Evolutionary conservation across 257 asterid species (phyloP).

Genomic region (Forsythia suspensa): DNA sequence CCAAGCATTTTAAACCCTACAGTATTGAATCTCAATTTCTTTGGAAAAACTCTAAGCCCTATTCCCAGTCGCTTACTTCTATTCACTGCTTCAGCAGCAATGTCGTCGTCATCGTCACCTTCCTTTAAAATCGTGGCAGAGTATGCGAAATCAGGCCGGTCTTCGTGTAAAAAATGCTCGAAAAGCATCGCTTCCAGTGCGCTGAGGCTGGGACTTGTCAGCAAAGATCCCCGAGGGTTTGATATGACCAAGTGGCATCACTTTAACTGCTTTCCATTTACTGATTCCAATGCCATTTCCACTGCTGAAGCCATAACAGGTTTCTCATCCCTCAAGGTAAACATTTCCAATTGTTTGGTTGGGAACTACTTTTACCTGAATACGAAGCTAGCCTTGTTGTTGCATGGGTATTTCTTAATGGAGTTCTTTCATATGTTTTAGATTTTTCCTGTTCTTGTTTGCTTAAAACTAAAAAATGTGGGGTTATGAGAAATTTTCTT

Average conservation of each 20-base stretch:
- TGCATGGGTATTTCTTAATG: not conserved
- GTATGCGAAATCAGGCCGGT: constrained; percentile 87
- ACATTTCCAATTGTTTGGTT: not conserved
- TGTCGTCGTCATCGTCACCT: constrained; percentile 39
- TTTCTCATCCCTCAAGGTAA: constrained; percentile 75
- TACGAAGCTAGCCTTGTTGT: not conserved
- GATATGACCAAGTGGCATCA: constrained; percentile 95
- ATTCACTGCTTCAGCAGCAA: constrained; percentile 21
- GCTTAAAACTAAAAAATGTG: not conserved
- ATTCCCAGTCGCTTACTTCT: not conserved
- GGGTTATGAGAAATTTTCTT: not conserved
- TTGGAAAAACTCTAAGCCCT: constrained; percentile 9
- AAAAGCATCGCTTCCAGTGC: constrained; percentile 59
- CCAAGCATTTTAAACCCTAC: not conserved
- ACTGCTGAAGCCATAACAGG: constrained; percentile 64
- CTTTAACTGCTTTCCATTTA: constrained; percentile 61
- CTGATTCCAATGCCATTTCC: constrained; percentile 33
- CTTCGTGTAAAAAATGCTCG: constrained; percentile 85
- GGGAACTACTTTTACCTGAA: not conserved
- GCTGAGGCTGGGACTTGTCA: constrained; percentile 67
- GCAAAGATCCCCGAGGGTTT: constrained; percentile 77
- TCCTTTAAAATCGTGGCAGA: constrained; percentile 54
- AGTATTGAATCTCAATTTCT: not conserved
- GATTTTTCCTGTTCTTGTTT: not conserved
- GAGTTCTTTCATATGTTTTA: not conserved